Conservation (phyloP, 106 monocot genomes). For the Dendrobium catenatum region DNA sequence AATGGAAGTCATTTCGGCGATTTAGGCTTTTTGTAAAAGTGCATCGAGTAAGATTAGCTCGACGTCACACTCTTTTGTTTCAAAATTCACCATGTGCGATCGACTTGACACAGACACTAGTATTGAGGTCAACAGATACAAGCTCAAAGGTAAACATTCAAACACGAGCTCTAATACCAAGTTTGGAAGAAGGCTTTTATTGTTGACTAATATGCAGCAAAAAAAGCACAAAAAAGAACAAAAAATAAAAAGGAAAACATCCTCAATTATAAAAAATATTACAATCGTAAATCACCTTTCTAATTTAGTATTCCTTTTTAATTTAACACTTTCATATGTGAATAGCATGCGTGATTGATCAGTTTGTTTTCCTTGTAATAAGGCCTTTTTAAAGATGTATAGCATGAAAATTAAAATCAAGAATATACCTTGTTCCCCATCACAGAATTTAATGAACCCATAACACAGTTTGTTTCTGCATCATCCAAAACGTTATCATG, state of each 20-base stretch:
- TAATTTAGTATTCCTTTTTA: no score
- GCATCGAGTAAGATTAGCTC: no score
- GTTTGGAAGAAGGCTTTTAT: not conserved
- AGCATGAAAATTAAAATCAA: not conserved
- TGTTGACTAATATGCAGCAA: not conserved
- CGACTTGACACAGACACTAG: no score
- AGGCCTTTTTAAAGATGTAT: not conserved
- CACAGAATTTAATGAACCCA: conserved; percentile 79
- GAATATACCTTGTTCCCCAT: conserved; percentile 57
- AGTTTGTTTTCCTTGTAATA: not conserved
- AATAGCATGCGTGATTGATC: not conserved
- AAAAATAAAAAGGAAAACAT: not conserved
- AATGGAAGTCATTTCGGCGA: no score
- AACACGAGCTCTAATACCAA: not conserved
- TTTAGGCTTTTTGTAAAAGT: no score
- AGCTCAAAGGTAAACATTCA: not conserved
- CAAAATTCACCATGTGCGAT: no score
- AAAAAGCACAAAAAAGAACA: not conserved
- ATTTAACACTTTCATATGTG: no score
- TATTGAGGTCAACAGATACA: no score
- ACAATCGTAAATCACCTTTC: not conserved
- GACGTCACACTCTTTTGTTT: no score
- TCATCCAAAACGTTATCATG: conserved; percentile 99
- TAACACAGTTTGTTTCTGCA: conserved; percentile 90
- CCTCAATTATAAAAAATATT: not conserved